Evolutionary conservation across 495 filamentous ascomycete species (phyloP).

Genomic region (Aspergillus baeticus): DNA sequence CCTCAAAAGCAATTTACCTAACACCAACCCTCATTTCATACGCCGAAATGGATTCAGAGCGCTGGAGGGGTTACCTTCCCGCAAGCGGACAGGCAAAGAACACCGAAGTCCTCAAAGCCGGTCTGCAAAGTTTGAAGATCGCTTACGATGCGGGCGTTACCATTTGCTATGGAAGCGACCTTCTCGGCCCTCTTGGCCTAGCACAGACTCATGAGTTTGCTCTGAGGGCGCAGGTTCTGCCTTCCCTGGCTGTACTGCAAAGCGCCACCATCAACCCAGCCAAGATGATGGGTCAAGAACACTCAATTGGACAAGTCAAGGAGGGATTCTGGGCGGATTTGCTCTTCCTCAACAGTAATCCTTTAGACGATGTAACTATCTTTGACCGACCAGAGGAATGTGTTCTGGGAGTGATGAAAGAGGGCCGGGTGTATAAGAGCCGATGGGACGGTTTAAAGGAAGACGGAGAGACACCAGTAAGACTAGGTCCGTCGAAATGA

Average conservation of each 20-base stretch:
- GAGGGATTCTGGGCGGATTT: conserved; percentile 42
- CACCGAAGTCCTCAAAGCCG: conserved; percentile 41
- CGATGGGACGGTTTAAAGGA: background rate
- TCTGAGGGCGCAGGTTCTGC: conserved; percentile 43
- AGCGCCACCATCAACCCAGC: conserved; percentile 54
- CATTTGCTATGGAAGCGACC: conserved; percentile 56
- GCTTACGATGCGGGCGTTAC: conserved; percentile 47
- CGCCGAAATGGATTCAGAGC: conserved; percentile 43
- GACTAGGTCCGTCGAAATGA: background rate
- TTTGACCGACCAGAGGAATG: conserved; percentile 42
- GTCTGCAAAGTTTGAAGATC: conserved; percentile 43
- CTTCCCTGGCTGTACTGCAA: conserved; percentile 41
- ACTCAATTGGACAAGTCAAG: conserved; percentile 46
- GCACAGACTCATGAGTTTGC: conserved; percentile 52
- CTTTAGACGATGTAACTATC: conserved; percentile 51
- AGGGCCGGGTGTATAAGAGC: conserved; percentile 35
- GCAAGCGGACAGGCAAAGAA: conserved; percentile 44
- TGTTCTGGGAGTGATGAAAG: conserved; percentile 49
- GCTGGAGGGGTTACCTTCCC: conserved; percentile 43
- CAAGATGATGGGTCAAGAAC: conserved; percentile 40
- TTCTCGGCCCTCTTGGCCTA: conserved; percentile 47
- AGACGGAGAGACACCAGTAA: background rate
- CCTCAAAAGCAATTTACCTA: conserved; percentile 42
- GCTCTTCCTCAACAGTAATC: conserved; percentile 43
- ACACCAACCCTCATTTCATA: conserved; percentile 56